Conservation (phyloP, 768 basidiomycete genomes). For the Leccinum variicolor region DNA sequence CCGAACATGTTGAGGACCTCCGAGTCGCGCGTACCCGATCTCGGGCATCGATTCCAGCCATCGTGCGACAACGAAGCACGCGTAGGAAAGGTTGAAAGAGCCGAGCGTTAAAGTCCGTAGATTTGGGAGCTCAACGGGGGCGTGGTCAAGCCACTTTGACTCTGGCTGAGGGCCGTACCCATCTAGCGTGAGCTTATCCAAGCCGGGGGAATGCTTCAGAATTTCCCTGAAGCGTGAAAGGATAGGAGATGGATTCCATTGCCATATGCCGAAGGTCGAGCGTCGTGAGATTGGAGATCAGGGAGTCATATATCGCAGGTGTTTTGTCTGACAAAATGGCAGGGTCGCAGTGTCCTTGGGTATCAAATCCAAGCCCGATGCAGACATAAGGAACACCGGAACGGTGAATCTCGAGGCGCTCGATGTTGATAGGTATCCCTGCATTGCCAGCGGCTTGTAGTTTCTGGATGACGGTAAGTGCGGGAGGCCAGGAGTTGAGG, state of each 20-base stretch:
- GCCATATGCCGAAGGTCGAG: conserved; percentile 65
- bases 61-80: conserved; percentile 41
- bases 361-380: conserved; percentile 40
- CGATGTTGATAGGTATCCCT: conserved; percentile 40
- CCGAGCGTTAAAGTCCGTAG: conserved; percentile 54
- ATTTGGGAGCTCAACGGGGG: conserved; percentile 47
- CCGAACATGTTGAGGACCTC: conserved; percentile 49
- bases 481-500: conserved; percentile 53
- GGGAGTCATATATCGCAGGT: conserved; percentile 42
- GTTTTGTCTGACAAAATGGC: conserved; percentile 47
- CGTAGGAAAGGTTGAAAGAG: conserved; percentile 49
- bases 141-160: conserved; percentile 25
- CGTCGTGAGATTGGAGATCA: conserved; percentile 51
- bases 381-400: conserved; percentile 45
- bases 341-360: conserved; percentile 30
- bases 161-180: conserved; percentile 52
- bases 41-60: conserved; percentile 61
- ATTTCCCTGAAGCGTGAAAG: conserved; percentile 51
- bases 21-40: conserved; percentile 47
- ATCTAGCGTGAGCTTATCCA: conserved; percentile 57
- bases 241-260: conserved; percentile 45
- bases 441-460: conserved; percentile 37
- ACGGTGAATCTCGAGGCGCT: conserved; percentile 65
- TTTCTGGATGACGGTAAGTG: conserved; percentile 48
- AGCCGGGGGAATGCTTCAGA: conserved; percentile 43